Evolutionary conservation across 1,284 basidiomycete species (phyloP).

Genomic region (Ustilago lituana): DNA sequence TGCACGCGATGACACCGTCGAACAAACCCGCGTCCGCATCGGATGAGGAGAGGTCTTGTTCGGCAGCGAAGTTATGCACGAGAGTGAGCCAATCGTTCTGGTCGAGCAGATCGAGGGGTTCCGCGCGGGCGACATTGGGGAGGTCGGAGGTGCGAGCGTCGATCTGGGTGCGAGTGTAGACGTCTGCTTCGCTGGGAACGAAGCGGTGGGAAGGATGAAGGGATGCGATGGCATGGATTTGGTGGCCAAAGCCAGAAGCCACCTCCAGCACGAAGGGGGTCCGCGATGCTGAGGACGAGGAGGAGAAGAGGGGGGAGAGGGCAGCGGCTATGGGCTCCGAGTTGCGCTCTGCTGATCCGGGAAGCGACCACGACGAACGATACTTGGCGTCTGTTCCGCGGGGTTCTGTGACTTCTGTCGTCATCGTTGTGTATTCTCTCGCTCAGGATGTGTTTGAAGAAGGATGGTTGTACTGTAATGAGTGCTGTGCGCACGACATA

Average conservation of each 20-base stretch:
- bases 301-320: slow-evolving; percentile 14
- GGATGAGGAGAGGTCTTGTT: not conserved
- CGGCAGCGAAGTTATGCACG: slow-evolving; percentile 24
- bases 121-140: slow-evolving; percentile 30
- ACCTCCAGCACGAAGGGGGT: slow-evolving; percentile 36
- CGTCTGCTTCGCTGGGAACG: slow-evolving; percentile 43
- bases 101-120: slow-evolving; percentile 32
- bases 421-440: not conserved
- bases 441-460: too few species aligned
- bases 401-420: not conserved
- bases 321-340: slow-evolving; percentile 39
- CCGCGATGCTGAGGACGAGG: slow-evolving; percentile 3
- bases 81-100: slow-evolving; percentile 42
- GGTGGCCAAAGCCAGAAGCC: slow-evolving; percentile 44
- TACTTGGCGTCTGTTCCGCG: slow-evolving; percentile 23
- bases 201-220: slow-evolving; percentile 15
- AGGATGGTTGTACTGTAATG: too few species aligned
- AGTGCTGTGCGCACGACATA: too few species aligned
- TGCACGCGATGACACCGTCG: slow-evolving; percentile 44
- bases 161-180: slow-evolving; percentile 32
- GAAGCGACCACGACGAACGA: slow-evolving; percentile 30
- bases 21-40: slow-evolving; percentile 30
- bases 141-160: slow-evolving; percentile 6
- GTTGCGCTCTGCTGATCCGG: slow-evolving; percentile 49
- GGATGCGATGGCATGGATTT: slow-evolving; percentile 24